These are phyloP conservation scores for Striga hermonthica DNA, from an alignment of 305 asterid genomes.

Conservation along the genomic window DNA sequence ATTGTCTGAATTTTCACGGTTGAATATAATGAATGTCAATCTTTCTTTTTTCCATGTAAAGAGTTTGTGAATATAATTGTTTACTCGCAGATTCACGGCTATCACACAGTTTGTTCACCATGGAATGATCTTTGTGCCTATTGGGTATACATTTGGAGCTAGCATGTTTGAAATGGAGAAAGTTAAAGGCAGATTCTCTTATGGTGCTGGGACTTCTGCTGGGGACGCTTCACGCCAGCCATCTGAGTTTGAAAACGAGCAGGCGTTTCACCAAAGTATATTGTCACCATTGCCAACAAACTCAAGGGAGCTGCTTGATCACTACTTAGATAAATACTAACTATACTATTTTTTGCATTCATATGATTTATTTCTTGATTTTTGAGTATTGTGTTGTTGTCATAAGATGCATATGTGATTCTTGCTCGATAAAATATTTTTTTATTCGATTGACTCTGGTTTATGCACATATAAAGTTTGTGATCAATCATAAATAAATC, in stretches of 20 bases:
- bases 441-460: no score
- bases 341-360: no score
- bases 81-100: background rate
- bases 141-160: constrained; percentile 4
- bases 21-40: background rate
- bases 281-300: constrained; percentile 2
- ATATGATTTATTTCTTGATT: no score
- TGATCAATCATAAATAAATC: no score
- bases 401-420: no score
- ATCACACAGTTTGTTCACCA: constrained; percentile 11
- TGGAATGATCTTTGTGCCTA: constrained; percentile 9
- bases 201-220: constrained; percentile 9
- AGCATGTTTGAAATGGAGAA: constrained; percentile 12
- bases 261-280: constrained; percentile 8
- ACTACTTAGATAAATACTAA: no score
- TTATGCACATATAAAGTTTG: no score
- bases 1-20: no score
- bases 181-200: background rate
- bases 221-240: constrained; percentile 7
- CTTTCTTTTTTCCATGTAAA: background rate
- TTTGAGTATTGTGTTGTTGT: no score
- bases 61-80: background rate
- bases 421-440: no score
- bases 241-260: constrained; percentile 8
- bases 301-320: constrained; percentile 8